Evolutionary conservation across 345 rosid species (phyloP), one percentile per base, ranked within the genome.

Genomic region (Lepidium sativum): DNA sequence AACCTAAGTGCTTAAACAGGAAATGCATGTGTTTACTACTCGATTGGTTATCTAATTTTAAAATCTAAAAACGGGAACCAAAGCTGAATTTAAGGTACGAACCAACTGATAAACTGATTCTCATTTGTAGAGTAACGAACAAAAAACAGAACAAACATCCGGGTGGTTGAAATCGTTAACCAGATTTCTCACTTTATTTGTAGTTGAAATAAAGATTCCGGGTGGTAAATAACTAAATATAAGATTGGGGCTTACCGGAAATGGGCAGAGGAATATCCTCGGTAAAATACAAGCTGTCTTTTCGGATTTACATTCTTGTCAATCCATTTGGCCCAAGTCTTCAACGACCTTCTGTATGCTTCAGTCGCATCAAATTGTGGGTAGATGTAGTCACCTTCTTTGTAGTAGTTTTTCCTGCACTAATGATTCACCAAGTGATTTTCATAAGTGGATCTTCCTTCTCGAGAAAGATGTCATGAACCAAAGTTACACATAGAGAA

Each of bases 201-300:
- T 0, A 27, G 55, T 15, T 27, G 2, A 9, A 45, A 32, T 27
- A 17, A 38, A 68, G 47, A 14, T 32, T 56, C 17, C 1, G 2
- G 56, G 9, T 11, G 42, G 47, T 44, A 67, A 25, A 16, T 17
- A 17, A 54, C 38, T 44, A 67, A 25, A 8, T 17, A 17, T 44
- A 9, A 31, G 41, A 42, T 7, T 1, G 1, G 12, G 51, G 63
- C 2, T 34, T 73, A 87, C 98, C 96, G 87, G 80, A 90, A 94
- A 81, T 94, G 97, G 43, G 97, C 92, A 12, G 96, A 83, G 57
- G 97, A 94, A 75, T 87, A 94, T 73, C 99, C 99, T 13, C 99
- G 92, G 65, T 87, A 94, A 54, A 94, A 77, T 43, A 94, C 89
- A 60, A 87, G 69, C 75, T 87, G 86, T 60, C 79, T 86, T 61